Evolutionary conservation across 176 grass and related monocot genomes (phyloP), one percentile per base, ranked within the genome.

Genomic region (Oryza glumipatula): DNA sequence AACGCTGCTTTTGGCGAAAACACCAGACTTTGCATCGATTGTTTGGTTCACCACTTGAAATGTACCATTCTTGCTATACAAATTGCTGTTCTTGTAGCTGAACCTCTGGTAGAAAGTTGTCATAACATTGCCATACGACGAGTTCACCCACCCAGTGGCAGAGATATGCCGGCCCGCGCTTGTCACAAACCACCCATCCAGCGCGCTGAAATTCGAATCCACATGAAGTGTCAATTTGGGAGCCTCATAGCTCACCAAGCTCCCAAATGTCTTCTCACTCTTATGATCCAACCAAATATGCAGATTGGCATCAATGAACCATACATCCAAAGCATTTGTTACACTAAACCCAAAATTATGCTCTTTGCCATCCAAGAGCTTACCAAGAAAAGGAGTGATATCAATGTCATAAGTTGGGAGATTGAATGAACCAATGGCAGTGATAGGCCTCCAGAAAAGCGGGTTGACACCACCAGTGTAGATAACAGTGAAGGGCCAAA

Each of bases 401-500:
- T 95, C 90, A 26, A 95, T 80, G 74, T 86, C 90, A 58, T 95
- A 95, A 0, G 90, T 88, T 0, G 93, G 93, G 4, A 89, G 73
- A 74, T 88, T 76, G 79, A 88, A 94, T 0, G 92, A 86, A 11
- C 87, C 89, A 45, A 94, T 80, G 11, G 70, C 73, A 0, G 92
- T 88, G 65, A 94, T 86, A 6, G 92, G 92, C 9, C 82, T 45
- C 92, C 92, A 94, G 0, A 94, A 23, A 19, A 94, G 86, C 3
- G 92, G 92, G 41, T 94, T 94, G 21, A 94, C 71, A 9, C 86
- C 83, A 0, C 93, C 86, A 0, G 90, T 82, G 46, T 95, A 92
- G 16, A 95, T 92, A 9, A 92, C 90, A 9, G 90, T 78, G 63
- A 92, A 95, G 1, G 90, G 90, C 90, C 87, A 90, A 26, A 87